Evolutionary conservation across 1,284 basidiomycete species (phyloP).

Genomic region (Uromyces viciae-fabae): DNA sequence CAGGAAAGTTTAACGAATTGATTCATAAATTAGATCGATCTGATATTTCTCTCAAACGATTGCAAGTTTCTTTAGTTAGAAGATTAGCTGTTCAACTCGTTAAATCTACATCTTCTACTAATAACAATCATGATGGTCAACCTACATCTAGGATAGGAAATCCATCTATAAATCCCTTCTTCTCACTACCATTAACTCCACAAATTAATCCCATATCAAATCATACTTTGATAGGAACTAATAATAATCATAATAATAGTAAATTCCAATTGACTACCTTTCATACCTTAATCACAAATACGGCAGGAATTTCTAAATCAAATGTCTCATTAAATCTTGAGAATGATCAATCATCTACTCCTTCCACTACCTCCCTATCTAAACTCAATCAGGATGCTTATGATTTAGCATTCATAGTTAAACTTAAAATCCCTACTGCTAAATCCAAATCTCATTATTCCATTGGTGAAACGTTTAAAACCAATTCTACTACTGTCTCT

Average conservation of each 20-base stretch:
- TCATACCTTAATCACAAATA: conserved; percentile 7
- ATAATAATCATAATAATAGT: not conserved
- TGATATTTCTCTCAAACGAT: conserved; percentile 21
- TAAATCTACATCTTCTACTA: not conserved
- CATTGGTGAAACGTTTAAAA: conserved; percentile 28
- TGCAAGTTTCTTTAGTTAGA: conserved; percentile 7
- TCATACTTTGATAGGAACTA: not conserved
- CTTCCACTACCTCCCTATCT: not conserved
- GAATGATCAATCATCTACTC: not conserved
- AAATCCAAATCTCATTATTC: conserved; percentile 35
- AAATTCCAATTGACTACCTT: conserved; percentile 5
- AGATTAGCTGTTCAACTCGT: conserved; percentile 6
- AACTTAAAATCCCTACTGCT: conserved; percentile 4
- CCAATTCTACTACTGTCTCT: not conserved
- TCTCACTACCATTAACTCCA: not conserved
- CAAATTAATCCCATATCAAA: not conserved
- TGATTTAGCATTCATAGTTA: not conserved
- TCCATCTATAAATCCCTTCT: not conserved
- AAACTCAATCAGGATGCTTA: too few relatives aligned
- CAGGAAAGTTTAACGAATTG: not conserved
- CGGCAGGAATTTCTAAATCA: conserved; percentile 7
- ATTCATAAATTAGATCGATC: not conserved
- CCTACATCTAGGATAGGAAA: not conserved
- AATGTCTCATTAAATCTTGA: not conserved
- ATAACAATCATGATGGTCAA: not conserved